Evolutionary conservation across 352 stramenopile species (phyloP).

Genomic region (Elongisporangium undulatum): DNA sequence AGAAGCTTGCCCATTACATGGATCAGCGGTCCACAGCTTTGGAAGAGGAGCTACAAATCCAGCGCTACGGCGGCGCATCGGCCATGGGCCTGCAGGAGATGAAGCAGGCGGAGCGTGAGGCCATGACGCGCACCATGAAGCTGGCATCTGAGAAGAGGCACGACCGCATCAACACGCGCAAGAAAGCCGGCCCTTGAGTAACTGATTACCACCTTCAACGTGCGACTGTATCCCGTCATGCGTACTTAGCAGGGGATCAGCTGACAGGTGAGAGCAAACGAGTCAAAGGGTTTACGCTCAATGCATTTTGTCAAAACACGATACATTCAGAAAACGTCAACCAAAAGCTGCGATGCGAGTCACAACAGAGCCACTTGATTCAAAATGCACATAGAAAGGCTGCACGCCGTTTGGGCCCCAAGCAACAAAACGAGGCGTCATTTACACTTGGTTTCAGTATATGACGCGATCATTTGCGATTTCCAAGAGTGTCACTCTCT

Average conservation of each 20-base stretch:
- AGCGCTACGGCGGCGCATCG: constrained; percentile 27
- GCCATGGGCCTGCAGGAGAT: constrained; percentile 28
- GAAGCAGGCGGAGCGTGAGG: constrained; percentile 61
- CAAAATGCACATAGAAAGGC: neutral
- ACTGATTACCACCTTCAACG: neutral
- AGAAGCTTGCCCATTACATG: constrained; percentile 79
- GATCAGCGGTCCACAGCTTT: constrained; percentile 51
- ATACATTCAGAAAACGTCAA: neutral
- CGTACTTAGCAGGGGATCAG: neutral
- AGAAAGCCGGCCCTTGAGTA: constrained; percentile 37
- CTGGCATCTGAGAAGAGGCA: constrained; percentile 74
- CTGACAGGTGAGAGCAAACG: neutral
- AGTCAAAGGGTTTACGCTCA: neutral
- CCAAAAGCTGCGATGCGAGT: neutral
- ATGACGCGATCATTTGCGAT: neutral
- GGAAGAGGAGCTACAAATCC: constrained; percentile 70
- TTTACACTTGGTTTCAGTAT: neutral
- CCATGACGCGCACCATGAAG: constrained; percentile 50
- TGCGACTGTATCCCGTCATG: too few relatives aligned
- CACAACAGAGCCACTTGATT: neutral
- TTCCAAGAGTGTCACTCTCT: neutral
- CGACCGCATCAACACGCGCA: constrained; percentile 70
- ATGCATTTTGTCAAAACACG: neutral
- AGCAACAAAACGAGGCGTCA: neutral
- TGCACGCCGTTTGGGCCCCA: neutral